Percentiles rank a stretch among this genome's conserved stretches.
Conservation (phyloP, 768 basidiomycete genomes). For the Lyophyllum semitale region DNA sequence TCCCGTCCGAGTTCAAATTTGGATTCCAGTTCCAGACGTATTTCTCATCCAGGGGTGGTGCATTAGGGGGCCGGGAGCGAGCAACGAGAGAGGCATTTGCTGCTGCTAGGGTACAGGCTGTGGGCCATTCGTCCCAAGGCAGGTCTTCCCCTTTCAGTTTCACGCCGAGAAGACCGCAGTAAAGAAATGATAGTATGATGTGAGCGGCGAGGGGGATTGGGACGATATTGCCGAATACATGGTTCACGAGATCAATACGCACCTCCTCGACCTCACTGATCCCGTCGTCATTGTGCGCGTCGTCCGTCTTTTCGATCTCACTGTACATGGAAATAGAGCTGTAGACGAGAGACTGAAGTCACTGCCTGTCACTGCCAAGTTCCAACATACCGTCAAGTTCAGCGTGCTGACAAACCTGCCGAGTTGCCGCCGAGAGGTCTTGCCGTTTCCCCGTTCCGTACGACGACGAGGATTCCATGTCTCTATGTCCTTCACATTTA, state of each 20-base stretch:
- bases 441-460: not conserved
- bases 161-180: not conserved
- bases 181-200: not conserved
- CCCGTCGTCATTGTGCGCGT: too few species aligned
- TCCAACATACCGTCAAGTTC: too few species aligned
- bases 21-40: not conserved
- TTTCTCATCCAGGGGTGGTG: not conserved
- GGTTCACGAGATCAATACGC: not conserved
- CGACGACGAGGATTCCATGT: not conserved
- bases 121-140: not conserved
- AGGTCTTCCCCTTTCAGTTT: not conserved
- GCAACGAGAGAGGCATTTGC: not conserved
- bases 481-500: slow-evolving; percentile 85
- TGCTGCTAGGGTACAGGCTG: not conserved
- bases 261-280: too few species aligned
- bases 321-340: too few species aligned
- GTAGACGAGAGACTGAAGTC: too few species aligned
- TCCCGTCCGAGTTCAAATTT: too few species aligned
- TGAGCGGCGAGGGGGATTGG: not conserved
- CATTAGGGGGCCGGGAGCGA: too few species aligned
- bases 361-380: too few species aligned
- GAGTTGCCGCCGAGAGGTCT: too few species aligned
- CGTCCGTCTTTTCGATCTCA: too few species aligned
- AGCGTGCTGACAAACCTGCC: too few species aligned
- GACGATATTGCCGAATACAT: not conserved